phyloP scores from a whole-genome alignment of 2,329 filamentous ascomycete species.

The Pseudopyricularia cyperi region DNA sequence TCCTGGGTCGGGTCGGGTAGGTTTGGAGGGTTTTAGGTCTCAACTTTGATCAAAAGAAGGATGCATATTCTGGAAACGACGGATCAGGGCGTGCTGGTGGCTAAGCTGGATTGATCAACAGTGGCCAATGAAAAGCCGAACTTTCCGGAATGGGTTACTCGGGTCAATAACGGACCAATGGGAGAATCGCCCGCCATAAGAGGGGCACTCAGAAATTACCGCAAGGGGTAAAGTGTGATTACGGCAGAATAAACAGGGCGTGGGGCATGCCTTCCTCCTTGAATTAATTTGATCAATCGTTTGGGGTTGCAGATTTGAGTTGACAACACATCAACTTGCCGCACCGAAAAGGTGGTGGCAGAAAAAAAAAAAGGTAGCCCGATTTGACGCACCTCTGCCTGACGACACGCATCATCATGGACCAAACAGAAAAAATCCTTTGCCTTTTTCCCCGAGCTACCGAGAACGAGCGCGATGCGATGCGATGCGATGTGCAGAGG shows the following conservation, averaged over 20 bases:
- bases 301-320: background rate
- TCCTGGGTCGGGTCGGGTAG: background rate
- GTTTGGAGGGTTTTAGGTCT: no score
- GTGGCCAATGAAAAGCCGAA: background rate
- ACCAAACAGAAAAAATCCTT: conserved; percentile 1
- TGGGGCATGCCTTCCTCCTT: background rate
- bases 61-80: background rate
- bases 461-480: conserved; percentile 9
- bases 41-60: background rate
- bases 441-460: conserved; percentile 4
- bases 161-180: background rate
- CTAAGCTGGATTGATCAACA: background rate
- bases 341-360: conserved; percentile 36
- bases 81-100: background rate
- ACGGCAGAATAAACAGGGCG: background rate
- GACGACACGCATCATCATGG: conserved; percentile 14
- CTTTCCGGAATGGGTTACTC: background rate
- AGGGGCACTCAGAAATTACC: background rate
- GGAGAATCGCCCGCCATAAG: background rate
- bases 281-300: background rate
- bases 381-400: conserved; percentile 33
- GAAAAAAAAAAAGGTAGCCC: conserved; percentile 24
- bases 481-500: no score
- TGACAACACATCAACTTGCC: conserved; percentile 6
- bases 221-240: background rate